A percentile compares a stretch with the other conserved stretches of the same genome.
Evolutionary conservation across 805 yeast species (phyloP).

Genomic region (Pichia exigua): DNA sequence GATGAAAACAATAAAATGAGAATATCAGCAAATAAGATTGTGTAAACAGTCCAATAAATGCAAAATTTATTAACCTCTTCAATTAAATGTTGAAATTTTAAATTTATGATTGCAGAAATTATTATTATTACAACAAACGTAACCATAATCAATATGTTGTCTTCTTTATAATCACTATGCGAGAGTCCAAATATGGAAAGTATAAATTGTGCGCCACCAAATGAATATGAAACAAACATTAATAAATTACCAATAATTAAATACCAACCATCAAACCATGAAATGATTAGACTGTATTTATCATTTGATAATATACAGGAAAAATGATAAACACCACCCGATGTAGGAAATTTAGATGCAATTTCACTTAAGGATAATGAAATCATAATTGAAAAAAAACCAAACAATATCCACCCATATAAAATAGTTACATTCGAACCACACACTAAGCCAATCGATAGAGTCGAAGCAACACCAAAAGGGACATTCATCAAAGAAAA

Average conservation of each 20-base stretch:
- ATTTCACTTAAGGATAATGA: constrained; percentile 72
- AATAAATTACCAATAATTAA: constrained; percentile 71
- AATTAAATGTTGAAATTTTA: constrained; percentile 49
- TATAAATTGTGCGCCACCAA: constrained; percentile 70
- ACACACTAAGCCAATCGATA: constrained; percentile 62
- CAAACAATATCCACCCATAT: constrained; percentile 67
- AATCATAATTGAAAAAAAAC: constrained; percentile 54
- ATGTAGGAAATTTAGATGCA: constrained; percentile 67
- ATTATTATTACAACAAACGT: constrained; percentile 51
- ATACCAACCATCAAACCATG: constrained; percentile 79
- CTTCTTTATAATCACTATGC: constrained; percentile 49
- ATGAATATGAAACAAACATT: constrained; percentile 64
- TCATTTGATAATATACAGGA: constrained; percentile 62
- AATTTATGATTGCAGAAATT: constrained; percentile 55
- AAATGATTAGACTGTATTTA: constrained; percentile 45
- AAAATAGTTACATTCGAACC: constrained; percentile 74
- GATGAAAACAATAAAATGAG: constrained; percentile 51
- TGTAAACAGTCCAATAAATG: constrained; percentile 68
- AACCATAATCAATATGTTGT: constrained; percentile 45
- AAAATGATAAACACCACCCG: constrained; percentile 71
- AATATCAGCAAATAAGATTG: constrained; percentile 61
- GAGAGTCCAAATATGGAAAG: constrained; percentile 59
- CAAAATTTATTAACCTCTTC: constrained; percentile 61
- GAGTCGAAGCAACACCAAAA: constrained; percentile 64
- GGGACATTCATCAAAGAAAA: constrained; percentile 81